phyloP scores from a whole-genome alignment of 768 basidiomycete genomes.

The Termitomyces sp. region DNA sequence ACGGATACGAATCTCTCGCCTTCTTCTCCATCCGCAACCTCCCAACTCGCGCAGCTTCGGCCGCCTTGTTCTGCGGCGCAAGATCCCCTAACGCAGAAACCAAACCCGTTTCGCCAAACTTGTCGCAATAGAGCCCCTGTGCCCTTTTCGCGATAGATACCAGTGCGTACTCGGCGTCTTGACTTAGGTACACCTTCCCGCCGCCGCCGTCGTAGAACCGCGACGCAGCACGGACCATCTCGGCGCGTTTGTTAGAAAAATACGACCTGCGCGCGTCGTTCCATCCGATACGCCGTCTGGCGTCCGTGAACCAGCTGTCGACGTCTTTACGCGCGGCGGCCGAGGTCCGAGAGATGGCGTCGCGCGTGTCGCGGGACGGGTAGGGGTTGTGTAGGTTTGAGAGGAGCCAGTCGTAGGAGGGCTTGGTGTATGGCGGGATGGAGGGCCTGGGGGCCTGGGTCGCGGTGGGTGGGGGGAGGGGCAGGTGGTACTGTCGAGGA shows the following conservation, averaged over 20 bases:
- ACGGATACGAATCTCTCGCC: not conserved
- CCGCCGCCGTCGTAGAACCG: constrained; percentile 24
- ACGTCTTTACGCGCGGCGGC: constrained; percentile 20
- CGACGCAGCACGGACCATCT: constrained; percentile 33
- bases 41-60: constrained; percentile 6
- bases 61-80: too few relatives aligned
- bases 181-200: constrained; percentile 15
- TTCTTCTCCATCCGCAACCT: not conserved
- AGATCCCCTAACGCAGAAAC: constrained; percentile 23
- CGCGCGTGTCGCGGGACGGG: constrained; percentile 30
- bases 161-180: not conserved
- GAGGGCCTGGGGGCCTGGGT: too few relatives aligned
- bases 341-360: constrained; percentile 16
- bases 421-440: not conserved
- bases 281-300: constrained; percentile 51
- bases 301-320: constrained; percentile 44
- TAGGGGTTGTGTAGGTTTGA: constrained; percentile 48
- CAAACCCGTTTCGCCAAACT: constrained; percentile 8
- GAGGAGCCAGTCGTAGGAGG: constrained; percentile 36
- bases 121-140: constrained; percentile 17
- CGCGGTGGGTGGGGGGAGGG: not conserved
- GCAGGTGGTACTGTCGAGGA: not conserved
- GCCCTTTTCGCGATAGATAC: constrained; percentile 1
- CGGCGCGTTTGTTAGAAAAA: constrained; percentile 26
- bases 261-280: constrained; percentile 29